Evolutionary conservation across 129 eudicot genomes (phyloP), one percentile per base, ranked within the genome.

Genomic region (Erigeron canadensis): DNA sequence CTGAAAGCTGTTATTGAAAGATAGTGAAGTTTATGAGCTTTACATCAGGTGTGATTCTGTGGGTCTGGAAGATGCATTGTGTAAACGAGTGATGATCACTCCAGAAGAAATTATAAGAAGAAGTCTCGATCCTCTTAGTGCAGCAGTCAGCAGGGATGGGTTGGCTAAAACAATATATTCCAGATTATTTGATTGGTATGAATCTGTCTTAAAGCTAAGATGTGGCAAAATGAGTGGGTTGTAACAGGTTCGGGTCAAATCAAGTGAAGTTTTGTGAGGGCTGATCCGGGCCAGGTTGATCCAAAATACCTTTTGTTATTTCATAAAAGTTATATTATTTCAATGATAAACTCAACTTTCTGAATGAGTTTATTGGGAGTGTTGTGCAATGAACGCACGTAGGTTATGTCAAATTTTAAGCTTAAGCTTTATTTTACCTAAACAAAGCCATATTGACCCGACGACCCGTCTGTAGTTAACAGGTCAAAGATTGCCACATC

Each of bases 51-150:
- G 99, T 79, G 89, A 88, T 80, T 74, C 86, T 81, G 58, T 64
- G 80, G 97, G 85, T 63, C 75, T 95, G 90, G 95, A 88, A 84
- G 99, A 95, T 81, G 99, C 99, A 54, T 72, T 95, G 63, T 75
- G 91, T 67, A 86, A 95, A 80, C 89, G 99, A 79, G 96, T 95
- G 82, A 95, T 95, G 99, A 80, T 95, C 69, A 95, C 99, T 63
- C 99, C 99, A 43, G 99, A 95, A 88, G 99, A 95, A 90, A 88
- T 95, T 53, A 95, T 95, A 53, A 90, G 78, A 72, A 79, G 99
- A 83, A 84, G 92, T 76, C 99, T 95, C 68, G 99, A 95, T 83
- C 99, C 99, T 75, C 90, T 71, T 56, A 88, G 95, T 82, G 99
- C 99, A 22, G 81, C 88, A 66, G 78, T 90, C 77, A 95, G 97